Conservation (phyloP, 805 yeast species). For the Blastobotrys americana region DNA sequence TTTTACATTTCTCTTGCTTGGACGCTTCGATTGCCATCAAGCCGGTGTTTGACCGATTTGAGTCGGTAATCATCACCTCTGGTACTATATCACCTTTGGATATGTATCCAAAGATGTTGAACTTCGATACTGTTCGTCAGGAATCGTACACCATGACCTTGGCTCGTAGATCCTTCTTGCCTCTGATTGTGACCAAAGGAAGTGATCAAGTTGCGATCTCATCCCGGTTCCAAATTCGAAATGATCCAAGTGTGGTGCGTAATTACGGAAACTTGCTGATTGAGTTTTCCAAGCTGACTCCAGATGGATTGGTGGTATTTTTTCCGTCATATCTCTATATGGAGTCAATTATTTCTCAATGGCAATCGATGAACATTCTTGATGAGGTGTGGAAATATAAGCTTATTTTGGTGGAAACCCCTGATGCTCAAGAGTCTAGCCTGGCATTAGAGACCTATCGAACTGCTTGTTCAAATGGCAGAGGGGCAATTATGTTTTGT, state of each 20-base stretch:
- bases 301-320: slow-evolving; percentile 97
- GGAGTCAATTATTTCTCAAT: slow-evolving; percentile 97
- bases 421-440: slow-evolving; percentile 98
- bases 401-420: slow-evolving; percentile 91
- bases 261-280: slow-evolving; percentile 89
- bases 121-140: slow-evolving; percentile 87
- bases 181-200: slow-evolving; percentile 94
- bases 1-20: slow-evolving; percentile 83
- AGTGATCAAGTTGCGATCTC: slow-evolving; percentile 97
- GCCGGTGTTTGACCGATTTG: slow-evolving; percentile 90
- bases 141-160: slow-evolving; percentile 95
- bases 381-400: slow-evolving; percentile 99
- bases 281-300: slow-evolving; percentile 91
- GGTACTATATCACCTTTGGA: slow-evolving; percentile 98
- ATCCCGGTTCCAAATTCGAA: slow-evolving; percentile 91
- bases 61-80: slow-evolving; percentile 88
- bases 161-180: slow-evolving; percentile 85
- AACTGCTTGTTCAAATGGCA: slow-evolving; percentile 93
- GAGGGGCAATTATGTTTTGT: slow-evolving; percentile 92
- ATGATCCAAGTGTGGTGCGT: slow-evolving; percentile 95
- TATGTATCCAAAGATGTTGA: slow-evolving; percentile 96
- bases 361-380: slow-evolving; percentile 97
- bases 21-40: slow-evolving; percentile 98
- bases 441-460: slow-evolving; percentile 91
- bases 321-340: slow-evolving; percentile 95